Base-by-base conservation (phyloP, 2,329 filamentous ascomycete species). In the Amauroascus niger region DNA sequence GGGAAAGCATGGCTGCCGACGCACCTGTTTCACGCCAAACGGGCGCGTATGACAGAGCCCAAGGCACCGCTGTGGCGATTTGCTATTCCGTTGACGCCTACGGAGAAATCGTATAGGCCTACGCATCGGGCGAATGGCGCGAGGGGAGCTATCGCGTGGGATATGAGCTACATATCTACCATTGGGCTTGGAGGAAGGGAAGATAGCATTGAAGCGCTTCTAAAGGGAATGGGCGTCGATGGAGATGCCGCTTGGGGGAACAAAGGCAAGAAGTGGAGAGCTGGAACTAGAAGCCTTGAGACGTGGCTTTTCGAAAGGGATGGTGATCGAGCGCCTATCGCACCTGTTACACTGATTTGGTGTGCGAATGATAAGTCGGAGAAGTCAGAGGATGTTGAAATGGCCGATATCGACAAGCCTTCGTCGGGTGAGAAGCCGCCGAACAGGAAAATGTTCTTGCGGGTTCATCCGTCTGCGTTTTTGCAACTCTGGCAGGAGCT, bases 1-100 rank as follows among this genome's bases (percentile, higher is more conserved):
- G 78, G 87, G 67, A 97, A 97, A 74, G 89, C 87, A 2, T 96
- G 91, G 88, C 75, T 98, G 14, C 93, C 93, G 0, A 97, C 93
- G 6, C 93, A 98, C 68, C 72, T 94, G 59, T 98, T 87, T 79
- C 90, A 95, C 70, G 84, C 91, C 1, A 98, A 98, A 69, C 78
- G 93, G 56, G 88, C 93, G 20, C 86, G 80, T 56, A 94, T 98
- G 87, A 89, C 89, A 0, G 78, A 81, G 6, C 85, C 87, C 0
- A 83, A 80, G 47, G 78, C 85, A 43, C 85, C 88, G 2, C 70
- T 93, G n/a, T 98, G 93, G 93, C 80, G 89, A 39, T 95, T 96
- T 68, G 82, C 88, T 0, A 74, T 97, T 22, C 88, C 90, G 0
- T 68, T 95, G 58, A 88, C 87, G 3, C 88, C 91, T 0, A 94